phyloP scores from a whole-genome alignment of 2,329 filamentous ascomycete genomes.

The Orbilia ellipsospora region DNA sequence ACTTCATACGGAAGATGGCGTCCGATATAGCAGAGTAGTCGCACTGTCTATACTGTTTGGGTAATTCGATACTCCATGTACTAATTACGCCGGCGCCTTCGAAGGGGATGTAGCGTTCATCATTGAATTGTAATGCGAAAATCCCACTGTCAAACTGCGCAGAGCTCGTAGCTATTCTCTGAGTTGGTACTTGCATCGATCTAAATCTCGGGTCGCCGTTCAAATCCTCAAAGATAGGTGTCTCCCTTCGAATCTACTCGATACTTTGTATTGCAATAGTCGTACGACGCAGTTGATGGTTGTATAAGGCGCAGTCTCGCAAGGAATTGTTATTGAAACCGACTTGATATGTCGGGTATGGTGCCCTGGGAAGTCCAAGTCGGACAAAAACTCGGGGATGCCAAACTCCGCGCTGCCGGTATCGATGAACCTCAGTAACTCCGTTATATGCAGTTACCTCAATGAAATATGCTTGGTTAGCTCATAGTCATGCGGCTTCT shows the following conservation, averaged over 20 bases:
- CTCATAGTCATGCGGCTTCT: constrained; percentile 59
- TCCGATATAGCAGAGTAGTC: constrained; percentile 62
- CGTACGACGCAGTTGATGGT: constrained; percentile 55
- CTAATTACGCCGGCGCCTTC: constrained; percentile 62
- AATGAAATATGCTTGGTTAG: constrained; percentile 61
- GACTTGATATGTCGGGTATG: constrained; percentile 62
- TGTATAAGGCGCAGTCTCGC: constrained; percentile 60
- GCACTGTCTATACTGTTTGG: constrained; percentile 58
- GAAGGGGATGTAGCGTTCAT: constrained; percentile 62
- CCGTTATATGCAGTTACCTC: constrained; percentile 58
- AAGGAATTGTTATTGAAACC: constrained; percentile 62
- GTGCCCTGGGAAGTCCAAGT: constrained; percentile 64
- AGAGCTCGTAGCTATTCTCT: constrained; percentile 58
- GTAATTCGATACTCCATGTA: constrained; percentile 60
- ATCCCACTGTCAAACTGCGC: constrained; percentile 60
- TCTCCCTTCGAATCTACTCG: not conserved
- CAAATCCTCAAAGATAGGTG: not conserved
- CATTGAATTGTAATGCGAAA: constrained; percentile 61
- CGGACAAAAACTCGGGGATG: constrained; percentile 62
- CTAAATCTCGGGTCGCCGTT: constrained; percentile 49
- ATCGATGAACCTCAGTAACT: constrained; percentile 59
- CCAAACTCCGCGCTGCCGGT: constrained; percentile 57
- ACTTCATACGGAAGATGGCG: constrained; percentile 61
- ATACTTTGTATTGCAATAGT: not conserved
- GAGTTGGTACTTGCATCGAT: constrained; percentile 57